Percentiles rank a stretch among this genome's conserved stretches.
phyloP scores from a whole-genome alignment of 2,329 filamentous ascomycete genomes.

The Aspergillus persii region DNA sequence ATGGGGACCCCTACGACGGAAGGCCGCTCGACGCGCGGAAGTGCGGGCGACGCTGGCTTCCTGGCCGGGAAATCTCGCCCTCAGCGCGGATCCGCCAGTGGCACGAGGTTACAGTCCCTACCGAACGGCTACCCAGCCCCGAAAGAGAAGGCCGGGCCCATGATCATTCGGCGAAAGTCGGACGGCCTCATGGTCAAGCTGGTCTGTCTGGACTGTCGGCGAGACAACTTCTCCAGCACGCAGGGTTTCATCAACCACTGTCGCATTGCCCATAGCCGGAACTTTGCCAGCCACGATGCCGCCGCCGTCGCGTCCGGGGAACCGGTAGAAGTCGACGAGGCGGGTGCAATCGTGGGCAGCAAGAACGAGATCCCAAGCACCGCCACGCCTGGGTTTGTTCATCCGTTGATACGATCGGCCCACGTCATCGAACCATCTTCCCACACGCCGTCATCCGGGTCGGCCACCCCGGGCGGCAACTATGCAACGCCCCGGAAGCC shows the following conservation, averaged over 20 bases:
- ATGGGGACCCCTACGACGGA: slow-evolving; percentile 54
- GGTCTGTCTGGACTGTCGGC: slow-evolving; percentile 81
- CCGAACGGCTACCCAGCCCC: slow-evolving; percentile 68
- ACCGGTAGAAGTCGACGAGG: slow-evolving; percentile 69
- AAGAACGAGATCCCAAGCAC: slow-evolving; percentile 29
- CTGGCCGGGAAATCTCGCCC: slow-evolving; percentile 56
- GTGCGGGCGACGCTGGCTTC: slow-evolving; percentile 56
- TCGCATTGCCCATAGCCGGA: slow-evolving; percentile 87
- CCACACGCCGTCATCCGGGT: slow-evolving; percentile 15
- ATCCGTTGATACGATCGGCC: slow-evolving; percentile 61
- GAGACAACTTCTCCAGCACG: slow-evolving; percentile 91
- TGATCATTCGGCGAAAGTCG: slow-evolving; percentile 75
- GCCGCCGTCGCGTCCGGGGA: slow-evolving; percentile 86
- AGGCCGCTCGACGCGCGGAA: slow-evolving; percentile 77
- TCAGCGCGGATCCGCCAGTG: slow-evolving; percentile 57
- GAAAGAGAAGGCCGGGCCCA: slow-evolving; percentile 81
- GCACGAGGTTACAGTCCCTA: slow-evolving; percentile 66
- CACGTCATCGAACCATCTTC: slow-evolving; percentile 31
- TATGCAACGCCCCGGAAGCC: slow-evolving; percentile 21
- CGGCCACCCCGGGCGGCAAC: slow-evolving; percentile 10
- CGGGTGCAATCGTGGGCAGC: slow-evolving; percentile 46
- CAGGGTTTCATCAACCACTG: slow-evolving; percentile 99
- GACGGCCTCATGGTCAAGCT: slow-evolving; percentile 87
- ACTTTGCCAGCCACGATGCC: slow-evolving; percentile 94
- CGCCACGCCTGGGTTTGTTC: slow-evolving; percentile 53